Conservation (phyloP, 2,329 filamentous ascomycete species). For the Ophiostoma perfectum region DNA sequence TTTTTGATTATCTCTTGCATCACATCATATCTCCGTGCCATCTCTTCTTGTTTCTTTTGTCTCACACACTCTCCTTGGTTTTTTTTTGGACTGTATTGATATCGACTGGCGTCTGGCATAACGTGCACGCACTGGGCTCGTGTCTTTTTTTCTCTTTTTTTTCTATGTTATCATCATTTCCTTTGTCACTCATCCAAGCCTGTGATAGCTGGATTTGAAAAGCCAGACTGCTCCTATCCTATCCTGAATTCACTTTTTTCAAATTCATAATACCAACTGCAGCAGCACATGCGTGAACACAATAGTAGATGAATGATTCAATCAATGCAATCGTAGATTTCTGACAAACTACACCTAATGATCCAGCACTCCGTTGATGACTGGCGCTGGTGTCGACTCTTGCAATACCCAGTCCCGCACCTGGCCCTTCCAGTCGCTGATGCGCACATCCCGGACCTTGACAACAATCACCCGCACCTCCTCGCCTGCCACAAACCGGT, state of each 20-base stretch:
- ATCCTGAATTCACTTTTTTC: neutral
- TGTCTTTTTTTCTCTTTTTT: neutral
- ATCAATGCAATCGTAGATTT: neutral
- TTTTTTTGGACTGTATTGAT: constrained; percentile 14
- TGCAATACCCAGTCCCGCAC: constrained; percentile 69
- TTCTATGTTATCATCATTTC: neutral
- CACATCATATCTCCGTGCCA: too few species aligned
- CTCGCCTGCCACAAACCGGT: constrained; percentile 70
- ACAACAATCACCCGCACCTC: constrained; percentile 86
- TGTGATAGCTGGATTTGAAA: neutral
- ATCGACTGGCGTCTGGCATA: constrained; percentile 21
- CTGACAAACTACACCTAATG: neutral
- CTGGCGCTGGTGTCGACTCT: constrained; percentile 24
- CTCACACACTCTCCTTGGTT: too few species aligned
- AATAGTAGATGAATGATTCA: neutral
- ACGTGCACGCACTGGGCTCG: neutral
- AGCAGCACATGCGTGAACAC: neutral
- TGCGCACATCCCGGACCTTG: constrained; percentile 74
- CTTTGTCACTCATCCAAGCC: neutral
- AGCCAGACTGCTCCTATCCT: neutral
- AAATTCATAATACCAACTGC: neutral
- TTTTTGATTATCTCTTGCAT: neutral
- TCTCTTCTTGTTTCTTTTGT: neutral
- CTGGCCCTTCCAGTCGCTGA: constrained; percentile 92
- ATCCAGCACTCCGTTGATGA: constrained; percentile 39